A percentile compares a stretch with the other conserved stretches of the same genome.
Conservation (phyloP, 495 filamentous ascomycete genomes). For the Apodospora peruviana region DNA sequence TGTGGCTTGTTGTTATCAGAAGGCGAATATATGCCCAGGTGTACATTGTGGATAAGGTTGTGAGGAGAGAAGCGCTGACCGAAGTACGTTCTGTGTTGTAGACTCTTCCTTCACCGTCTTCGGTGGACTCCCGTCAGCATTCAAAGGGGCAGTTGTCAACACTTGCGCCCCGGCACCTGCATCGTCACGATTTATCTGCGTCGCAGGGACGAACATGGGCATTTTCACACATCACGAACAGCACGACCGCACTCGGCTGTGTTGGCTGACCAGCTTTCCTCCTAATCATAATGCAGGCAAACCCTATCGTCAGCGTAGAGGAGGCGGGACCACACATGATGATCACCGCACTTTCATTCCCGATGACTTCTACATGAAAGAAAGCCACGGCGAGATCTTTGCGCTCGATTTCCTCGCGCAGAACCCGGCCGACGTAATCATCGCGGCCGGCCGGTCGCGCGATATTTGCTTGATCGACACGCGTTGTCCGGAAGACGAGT, state of each 20-base stretch:
- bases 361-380: no score
- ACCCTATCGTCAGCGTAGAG: no score
- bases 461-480: conserved; percentile 26
- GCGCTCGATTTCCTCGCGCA: conserved; percentile 22
- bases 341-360: no score
- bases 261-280: conserved; percentile 12
- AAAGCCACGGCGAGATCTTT: conserved; percentile 16
- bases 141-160: neutral
- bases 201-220: conserved; percentile 29
- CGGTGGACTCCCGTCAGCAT: neutral
- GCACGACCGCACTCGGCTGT: conserved; percentile 5
- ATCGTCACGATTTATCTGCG: conserved; percentile 15
- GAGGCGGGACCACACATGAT: no score
- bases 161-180: conserved; percentile 15
- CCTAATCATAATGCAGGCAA: no score
- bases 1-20: neutral
- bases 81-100: no score
- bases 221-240: conserved; percentile 12
- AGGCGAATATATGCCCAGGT: no score
- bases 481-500: conserved; percentile 15
- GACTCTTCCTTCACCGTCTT: no score
- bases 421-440: conserved; percentile 20
- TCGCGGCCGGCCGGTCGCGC: conserved; percentile 33
- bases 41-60: no score
- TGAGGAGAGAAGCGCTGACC: no score